These are phyloP conservation scores for Cladosporium sp. DNA, from an alignment of 2,329 filamentous ascomycete genomes.

Conservation along the genomic window DNA sequence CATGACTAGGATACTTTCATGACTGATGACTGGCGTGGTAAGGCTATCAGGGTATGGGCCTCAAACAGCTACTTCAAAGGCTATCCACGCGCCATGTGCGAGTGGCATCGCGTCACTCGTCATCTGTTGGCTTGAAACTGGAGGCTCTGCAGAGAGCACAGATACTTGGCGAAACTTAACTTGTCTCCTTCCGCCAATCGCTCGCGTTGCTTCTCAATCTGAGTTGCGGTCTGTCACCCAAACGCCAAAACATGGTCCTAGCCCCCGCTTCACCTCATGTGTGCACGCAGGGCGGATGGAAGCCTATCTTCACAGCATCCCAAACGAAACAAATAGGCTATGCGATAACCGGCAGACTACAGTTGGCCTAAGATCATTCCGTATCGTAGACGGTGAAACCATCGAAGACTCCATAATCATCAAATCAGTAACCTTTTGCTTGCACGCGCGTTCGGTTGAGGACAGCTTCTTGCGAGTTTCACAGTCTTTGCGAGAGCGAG, in stretches of 20 bases:
- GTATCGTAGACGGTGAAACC: too few species aligned
- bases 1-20: neutral
- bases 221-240: neutral
- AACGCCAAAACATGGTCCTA: neutral
- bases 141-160: slow-evolving; percentile 6
- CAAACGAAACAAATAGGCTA: neutral
- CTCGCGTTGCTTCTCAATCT: neutral
- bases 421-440: neutral
- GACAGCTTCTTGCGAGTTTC: neutral
- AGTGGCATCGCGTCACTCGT: neutral
- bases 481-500: neutral
- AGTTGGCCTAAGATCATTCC: neutral
- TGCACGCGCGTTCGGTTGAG: neutral
- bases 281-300: neutral
- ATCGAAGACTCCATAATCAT: neutral
- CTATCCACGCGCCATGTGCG: neutral
- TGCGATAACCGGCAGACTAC: neutral
- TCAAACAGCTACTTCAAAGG: slow-evolving; percentile 4
- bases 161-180: slow-evolving; percentile 12
- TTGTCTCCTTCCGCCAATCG: slow-evolving; percentile 7
- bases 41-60: neutral
- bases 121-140: neutral
- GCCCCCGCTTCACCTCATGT: neutral
- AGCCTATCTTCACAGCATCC: neutral
- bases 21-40: neutral